Base-by-base conservation (phyloP, 176 grass and related monocot genomes). In the Triticum dicoccoides region DNA sequence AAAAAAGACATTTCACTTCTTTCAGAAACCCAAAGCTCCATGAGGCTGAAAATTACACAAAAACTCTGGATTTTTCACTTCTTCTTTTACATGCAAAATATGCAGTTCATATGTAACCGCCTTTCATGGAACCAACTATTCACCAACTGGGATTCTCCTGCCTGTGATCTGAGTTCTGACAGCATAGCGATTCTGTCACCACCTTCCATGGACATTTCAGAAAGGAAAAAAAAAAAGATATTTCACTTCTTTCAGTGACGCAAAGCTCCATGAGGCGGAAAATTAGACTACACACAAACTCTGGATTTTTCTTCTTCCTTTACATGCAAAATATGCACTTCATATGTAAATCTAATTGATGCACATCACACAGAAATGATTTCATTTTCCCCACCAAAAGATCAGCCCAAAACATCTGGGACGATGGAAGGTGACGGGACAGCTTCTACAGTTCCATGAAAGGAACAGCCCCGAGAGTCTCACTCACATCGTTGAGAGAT, bases 81-180 rank as follows among this genome's bases (percentile, higher is more conserved):
- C 45, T 49, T 49, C 10, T 47, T 52, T 5, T 15, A 5, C 14
- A 52, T 52, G 49, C 49, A 17, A 52, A 52, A 15, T 52, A 49
- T 14, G 41, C 35, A 37, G 29, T 30, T 30, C 29, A 30, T 30
- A 30, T 30, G 29, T 30, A 30, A 35, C 35, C 35, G 5, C 35
- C 35, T 35, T 35, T 35, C 35, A 35, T 35, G 35, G 35, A 30
- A 30, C 29, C 29, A 35, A 35, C 5, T 39, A 42, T 42, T 15
- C 27, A 68, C 29, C 2, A 34, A 68, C 23, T 47, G 78, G 37
- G 12, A 27, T 72, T 34, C 1, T 37, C 24, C 47, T 21, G 34
- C 4, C 17, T 45, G 34, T 83, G 37, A 44, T 83, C 54, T n/a
- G 69, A 42, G 35, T 73, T 83, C 52, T 44, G 69, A 42, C 82